Base-by-base conservation (phyloP, 2,329 filamentous ascomycete genomes). In the Colletotrichum gigasporum region DNA sequence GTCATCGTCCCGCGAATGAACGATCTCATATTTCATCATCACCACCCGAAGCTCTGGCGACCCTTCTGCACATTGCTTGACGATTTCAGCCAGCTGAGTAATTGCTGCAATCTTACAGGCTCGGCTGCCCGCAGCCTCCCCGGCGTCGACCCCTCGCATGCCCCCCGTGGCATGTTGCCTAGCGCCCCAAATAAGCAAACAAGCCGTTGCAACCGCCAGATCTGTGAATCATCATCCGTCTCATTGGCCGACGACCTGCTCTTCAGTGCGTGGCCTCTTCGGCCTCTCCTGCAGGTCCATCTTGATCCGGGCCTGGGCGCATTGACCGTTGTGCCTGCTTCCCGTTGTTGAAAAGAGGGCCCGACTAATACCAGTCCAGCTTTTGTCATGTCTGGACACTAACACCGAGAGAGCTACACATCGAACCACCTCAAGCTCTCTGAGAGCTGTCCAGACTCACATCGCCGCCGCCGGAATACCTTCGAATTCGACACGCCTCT, bases 61-160 rank as follows among this genome's bases (percentile, higher is more conserved):
- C 55, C 35, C 16, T 50, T 50, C 59, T 58, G 59, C 59, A 53
- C 41, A 48, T 60, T 20, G 6, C 35, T 63, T 30, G 32, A 60
- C 51, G 48, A 41, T 50, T 32, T n/a, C 18, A 48, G 30, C 16
- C 35, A 26, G 71, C 71, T 72, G 69, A 70, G 69, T 72, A 72
- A 72, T 72, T 69, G 55, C 68, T 65, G 64, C 63, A 37, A 52
- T 67, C 69, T 72, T 58, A 72, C 54, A 72, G 71, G 71, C 47
- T 45, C 62, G 47, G 51, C 26, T 44, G 18, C 47, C 64, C 32
- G 32, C 51, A 61, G 32, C 52, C 56, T 55, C 56, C 51, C 61
- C 50, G 42, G 60, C 61, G 59, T 41, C 45, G 45, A 20, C 60
- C 62, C 61, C 42, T 54, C 56, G 56, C 56, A 56, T 41, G 12